Evolutionary conservation across 129 eudicot species (phyloP).

Genomic region (Artemisia argyi): DNA sequence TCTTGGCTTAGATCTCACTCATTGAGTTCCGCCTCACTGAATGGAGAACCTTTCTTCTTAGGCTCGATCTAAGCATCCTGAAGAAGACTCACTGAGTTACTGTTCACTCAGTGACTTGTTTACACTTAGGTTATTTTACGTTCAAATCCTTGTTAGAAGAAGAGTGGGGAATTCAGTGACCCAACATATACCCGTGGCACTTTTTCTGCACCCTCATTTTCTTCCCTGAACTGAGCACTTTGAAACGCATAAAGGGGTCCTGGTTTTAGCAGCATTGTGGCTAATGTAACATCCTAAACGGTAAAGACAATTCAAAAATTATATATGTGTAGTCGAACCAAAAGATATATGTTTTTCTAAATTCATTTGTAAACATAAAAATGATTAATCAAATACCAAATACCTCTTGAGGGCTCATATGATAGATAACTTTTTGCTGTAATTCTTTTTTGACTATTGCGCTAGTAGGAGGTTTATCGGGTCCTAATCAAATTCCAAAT

Average conservation of each 20-base stretch:
- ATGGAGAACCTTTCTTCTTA: too few species aligned
- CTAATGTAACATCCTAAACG: constrained; percentile 63
- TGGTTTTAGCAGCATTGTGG: constrained; percentile 62
- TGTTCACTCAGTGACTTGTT: too few species aligned
- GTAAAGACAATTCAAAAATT: neutral
- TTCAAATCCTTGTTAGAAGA: too few species aligned
- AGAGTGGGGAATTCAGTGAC: too few species aligned
- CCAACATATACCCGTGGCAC: constrained; percentile 69
- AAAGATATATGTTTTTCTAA: neutral
- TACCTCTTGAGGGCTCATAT: constrained; percentile 76
- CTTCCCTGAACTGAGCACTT: constrained; percentile 39
- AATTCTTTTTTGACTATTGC: constrained; percentile 44
- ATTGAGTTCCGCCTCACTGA: too few species aligned
- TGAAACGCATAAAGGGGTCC: constrained; percentile 56
- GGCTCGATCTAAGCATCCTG: too few species aligned
- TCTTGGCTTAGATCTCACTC: too few species aligned
- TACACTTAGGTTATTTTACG: too few species aligned
- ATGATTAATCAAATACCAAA: neutral
- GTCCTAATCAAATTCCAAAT: constrained; percentile 55
- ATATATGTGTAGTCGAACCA: neutral
- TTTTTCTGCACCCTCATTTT: constrained; percentile 31
- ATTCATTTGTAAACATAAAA: too few species aligned
- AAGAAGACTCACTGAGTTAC: too few species aligned
- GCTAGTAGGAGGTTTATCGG: constrained; percentile 62
- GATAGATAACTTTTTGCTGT: constrained; percentile 56